phyloP scores from a whole-genome alignment of 1,139 yeast genomes.

The Wickerhamomyces sp. region DNA sequence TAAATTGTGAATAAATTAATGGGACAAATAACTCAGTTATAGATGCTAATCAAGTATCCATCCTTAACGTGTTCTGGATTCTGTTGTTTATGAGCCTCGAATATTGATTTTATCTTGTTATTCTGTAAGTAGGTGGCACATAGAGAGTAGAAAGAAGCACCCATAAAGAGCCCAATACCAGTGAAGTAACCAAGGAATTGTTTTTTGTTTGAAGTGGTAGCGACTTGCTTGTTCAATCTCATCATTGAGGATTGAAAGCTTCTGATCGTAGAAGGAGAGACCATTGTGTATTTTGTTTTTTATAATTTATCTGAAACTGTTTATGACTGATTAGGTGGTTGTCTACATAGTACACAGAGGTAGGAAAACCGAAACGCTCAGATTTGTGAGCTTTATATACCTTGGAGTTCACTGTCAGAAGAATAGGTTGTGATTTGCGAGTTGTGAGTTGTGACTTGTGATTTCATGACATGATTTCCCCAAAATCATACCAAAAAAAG shows the following conservation, averaged over 20 bases:
- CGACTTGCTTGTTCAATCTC: slow-evolving; percentile 17
- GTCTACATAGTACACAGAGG: too few relatives aligned
- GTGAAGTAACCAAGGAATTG: slow-evolving; percentile 14
- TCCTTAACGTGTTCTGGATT: slow-evolving; percentile 2
- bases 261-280: slow-evolving; percentile 18
- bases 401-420: too few relatives aligned
- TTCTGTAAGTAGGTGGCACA: slow-evolving; percentile 21
- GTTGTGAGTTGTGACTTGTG: too few relatives aligned
- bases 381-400: too few relatives aligned
- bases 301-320: background rate
- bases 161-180: slow-evolving; percentile 15
- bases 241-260: slow-evolving; percentile 18
- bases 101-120: slow-evolving; percentile 22
- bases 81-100: slow-evolving; percentile 9
- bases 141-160: slow-evolving; percentile 14
- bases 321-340: background rate
- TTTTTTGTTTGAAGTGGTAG: slow-evolving; percentile 8
- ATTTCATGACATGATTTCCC: too few relatives aligned
- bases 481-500: too few relatives aligned
- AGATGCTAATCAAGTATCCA: slow-evolving; percentile 1
- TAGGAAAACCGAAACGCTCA: too few relatives aligned
- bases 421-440: too few relatives aligned
- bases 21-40: background rate
- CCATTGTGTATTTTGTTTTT: slow-evolving; percentile 13
- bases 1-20: background rate